Percentiles rank a stretch among this genome's conserved stretches.
phyloP scores from a whole-genome alignment of 192 early-diverging fungal genomes.

The Polychytrium aggregatum region DNA sequence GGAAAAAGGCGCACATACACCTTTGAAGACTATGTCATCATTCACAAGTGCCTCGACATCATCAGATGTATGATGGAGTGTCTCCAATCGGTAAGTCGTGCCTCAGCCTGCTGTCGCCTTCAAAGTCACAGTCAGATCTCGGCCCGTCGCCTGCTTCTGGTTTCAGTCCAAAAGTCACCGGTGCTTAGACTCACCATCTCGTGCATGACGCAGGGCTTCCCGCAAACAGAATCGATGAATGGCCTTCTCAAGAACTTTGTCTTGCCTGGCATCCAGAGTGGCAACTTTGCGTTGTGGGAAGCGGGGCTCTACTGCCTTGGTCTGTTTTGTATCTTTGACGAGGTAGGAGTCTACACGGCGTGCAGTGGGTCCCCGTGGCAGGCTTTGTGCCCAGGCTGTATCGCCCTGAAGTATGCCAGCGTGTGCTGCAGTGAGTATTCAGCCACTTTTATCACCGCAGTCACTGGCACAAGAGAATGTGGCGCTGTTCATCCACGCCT shows the following conservation, averaged over 20 bases:
- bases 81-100: slow-evolving; percentile 8
- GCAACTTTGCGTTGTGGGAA: slow-evolving; percentile 38
- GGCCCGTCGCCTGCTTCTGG: too few species aligned
- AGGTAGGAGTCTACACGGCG: too few species aligned
- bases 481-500: slow-evolving; percentile 58
- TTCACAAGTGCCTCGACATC: slow-evolving; percentile 12
- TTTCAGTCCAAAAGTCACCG: too few species aligned
- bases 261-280: slow-evolving; percentile 5
- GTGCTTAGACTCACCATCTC: too few species aligned
- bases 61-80: slow-evolving; percentile 13
- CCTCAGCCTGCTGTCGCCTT: neutral
- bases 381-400: too few species aligned
- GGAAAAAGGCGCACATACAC: too few species aligned
- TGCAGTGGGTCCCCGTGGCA: too few species aligned
- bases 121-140: neutral
- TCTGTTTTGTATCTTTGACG: slow-evolving; percentile 65
- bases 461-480: slow-evolving; percentile 61
- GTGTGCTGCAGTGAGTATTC: too few species aligned
- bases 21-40: too few species aligned
- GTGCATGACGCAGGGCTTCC: slow-evolving; percentile 1
- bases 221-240: slow-evolving; percentile 5
- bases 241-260: slow-evolving; percentile 13
- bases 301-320: slow-evolving; percentile 75
- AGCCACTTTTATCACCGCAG: too few species aligned
- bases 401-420: too few species aligned